These are phyloP conservation scores for Candida smagusa DNA, from an alignment of 1,139 yeast species.

Conservation along the genomic window DNA sequence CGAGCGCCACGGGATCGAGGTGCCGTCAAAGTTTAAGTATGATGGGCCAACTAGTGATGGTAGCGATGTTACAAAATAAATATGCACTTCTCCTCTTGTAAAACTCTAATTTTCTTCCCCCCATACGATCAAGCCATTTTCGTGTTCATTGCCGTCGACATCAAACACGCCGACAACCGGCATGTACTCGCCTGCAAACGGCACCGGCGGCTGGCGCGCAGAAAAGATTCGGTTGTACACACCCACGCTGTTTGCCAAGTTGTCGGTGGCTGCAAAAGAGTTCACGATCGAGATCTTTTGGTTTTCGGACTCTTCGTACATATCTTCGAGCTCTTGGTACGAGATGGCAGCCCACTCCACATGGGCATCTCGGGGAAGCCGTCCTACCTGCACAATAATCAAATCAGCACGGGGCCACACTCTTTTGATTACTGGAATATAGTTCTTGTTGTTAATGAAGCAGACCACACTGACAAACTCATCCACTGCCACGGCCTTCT, in stretches of 20 bases:
- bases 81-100: too few relatives aligned
- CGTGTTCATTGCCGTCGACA: constrained; percentile 16
- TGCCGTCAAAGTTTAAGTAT: constrained; percentile 38
- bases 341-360: constrained; percentile 79
- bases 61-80: constrained; percentile 16
- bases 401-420: constrained; percentile 23
- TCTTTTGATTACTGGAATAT: constrained; percentile 16
- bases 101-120: neutral
- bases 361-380: constrained; percentile 65
- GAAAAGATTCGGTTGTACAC: constrained; percentile 4
- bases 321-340: constrained; percentile 32
- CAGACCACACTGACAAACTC: constrained; percentile 51
- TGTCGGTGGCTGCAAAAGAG: constrained; percentile 19
- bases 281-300: constrained; percentile 5
- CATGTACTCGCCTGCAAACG: constrained; percentile 18
- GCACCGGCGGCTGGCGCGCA: constrained; percentile 1
- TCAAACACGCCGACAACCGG: constrained; percentile 26
- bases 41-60: constrained; percentile 32
- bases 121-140: constrained; percentile 17
- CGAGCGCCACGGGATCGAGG: constrained; percentile 31
- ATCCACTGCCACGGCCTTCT: constrained; percentile 46
- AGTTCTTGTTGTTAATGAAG: constrained; percentile 41
- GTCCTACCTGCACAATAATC: constrained; percentile 55
- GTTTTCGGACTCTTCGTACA: constrained; percentile 44
- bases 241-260: constrained; percentile 5